Evolutionary conservation across 441 rosid genomes (phyloP).

Genomic region (Rhodomyrtus psidioides): DNA sequence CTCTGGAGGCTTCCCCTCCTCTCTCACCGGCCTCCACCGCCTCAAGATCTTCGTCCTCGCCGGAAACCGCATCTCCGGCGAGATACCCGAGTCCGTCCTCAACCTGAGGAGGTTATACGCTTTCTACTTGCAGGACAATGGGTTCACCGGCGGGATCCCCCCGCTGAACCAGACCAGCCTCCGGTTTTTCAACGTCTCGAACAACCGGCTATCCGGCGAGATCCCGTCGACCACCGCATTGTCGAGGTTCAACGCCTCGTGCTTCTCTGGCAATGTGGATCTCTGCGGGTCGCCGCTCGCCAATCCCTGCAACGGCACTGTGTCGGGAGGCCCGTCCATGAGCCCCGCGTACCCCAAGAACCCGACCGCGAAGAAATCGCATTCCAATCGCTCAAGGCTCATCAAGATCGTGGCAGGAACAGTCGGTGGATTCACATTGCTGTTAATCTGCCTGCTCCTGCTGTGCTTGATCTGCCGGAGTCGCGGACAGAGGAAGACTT

Average conservation of each 20-base stretch:
- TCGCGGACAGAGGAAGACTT: not conserved
- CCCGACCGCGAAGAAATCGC: constrained; percentile 5
- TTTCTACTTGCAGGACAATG: constrained; percentile 51
- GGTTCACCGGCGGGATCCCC: constrained; percentile 53
- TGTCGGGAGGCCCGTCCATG: constrained; percentile 11
- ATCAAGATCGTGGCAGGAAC: constrained; percentile 40
- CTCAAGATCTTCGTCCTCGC: constrained; percentile 55
- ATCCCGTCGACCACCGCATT: constrained; percentile 59
- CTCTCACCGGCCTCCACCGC: constrained; percentile 59
- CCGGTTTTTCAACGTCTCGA: constrained; percentile 72
- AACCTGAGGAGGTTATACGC: constrained; percentile 53
- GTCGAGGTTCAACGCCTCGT: constrained; percentile 55
- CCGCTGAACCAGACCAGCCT: constrained; percentile 73
- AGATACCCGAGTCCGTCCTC: constrained; percentile 48
- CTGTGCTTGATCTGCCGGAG: constrained; percentile 15
- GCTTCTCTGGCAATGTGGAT: constrained; percentile 43
- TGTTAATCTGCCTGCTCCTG: constrained; percentile 5
- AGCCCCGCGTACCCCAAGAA: constrained; percentile 29
- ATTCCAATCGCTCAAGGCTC: constrained; percentile 15
- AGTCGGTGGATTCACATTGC: constrained; percentile 31
- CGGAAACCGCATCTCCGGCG: constrained; percentile 53
- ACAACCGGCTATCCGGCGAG: constrained; percentile 59
- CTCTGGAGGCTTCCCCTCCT: constrained; percentile 62
- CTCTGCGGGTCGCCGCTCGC: constrained; percentile 71
- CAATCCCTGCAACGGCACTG: constrained; percentile 29